These are phyloP conservation scores for Pichia pseudocactophila DNA, from an alignment of 805 yeast genomes.

Conservation along the genomic window DNA sequence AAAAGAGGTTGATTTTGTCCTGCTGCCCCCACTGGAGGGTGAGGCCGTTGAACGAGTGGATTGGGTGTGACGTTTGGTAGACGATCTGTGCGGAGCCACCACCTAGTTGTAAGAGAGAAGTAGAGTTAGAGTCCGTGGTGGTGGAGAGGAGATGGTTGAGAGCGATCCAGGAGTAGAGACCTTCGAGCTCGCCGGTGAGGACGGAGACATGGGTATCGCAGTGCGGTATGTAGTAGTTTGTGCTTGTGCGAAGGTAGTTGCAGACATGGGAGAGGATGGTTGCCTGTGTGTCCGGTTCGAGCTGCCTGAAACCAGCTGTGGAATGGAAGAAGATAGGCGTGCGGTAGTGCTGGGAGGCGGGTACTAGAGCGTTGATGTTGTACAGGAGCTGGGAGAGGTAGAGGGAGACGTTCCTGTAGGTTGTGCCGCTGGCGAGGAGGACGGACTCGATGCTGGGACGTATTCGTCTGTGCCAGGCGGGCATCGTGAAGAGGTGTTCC, in stretches of 20 bases:
- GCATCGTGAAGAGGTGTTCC: slow-evolving; percentile 10
- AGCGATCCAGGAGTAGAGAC: slow-evolving; percentile 59
- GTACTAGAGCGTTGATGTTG: slow-evolving; percentile 43
- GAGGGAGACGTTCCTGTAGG: slow-evolving; percentile 44
- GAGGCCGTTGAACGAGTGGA: slow-evolving; percentile 32
- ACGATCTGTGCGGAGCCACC: slow-evolving; percentile 61
- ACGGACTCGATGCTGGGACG: slow-evolving; percentile 58
- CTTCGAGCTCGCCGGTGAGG: slow-evolving; percentile 59
- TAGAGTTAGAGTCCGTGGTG: no score
- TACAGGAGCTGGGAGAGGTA: slow-evolving; percentile 43
- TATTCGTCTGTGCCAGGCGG: slow-evolving; percentile 45
- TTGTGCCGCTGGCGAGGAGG: slow-evolving; percentile 38
- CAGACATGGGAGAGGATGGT: slow-evolving; percentile 42
- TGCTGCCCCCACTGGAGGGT: slow-evolving; percentile 34
- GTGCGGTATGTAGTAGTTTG: slow-evolving; percentile 50
- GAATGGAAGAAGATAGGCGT: slow-evolving; percentile 66
- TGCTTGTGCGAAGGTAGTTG: slow-evolving; percentile 35
- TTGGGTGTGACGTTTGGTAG: slow-evolving; percentile 48
- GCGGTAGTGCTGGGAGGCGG: slow-evolving; percentile 47
- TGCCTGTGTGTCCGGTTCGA: slow-evolving; percentile 40
- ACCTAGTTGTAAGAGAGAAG: slow-evolving; percentile 51
- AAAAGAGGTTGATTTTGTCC: slow-evolving; percentile 32
- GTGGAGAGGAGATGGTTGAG: slow-evolving; percentile 41
- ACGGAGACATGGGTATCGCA: slow-evolving; percentile 51
- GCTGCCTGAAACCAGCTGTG: slow-evolving; percentile 58